Evolutionary conservation across 2,329 filamentous ascomycete species (phyloP).

Genomic region (Colletotrichum acutatum): DNA sequence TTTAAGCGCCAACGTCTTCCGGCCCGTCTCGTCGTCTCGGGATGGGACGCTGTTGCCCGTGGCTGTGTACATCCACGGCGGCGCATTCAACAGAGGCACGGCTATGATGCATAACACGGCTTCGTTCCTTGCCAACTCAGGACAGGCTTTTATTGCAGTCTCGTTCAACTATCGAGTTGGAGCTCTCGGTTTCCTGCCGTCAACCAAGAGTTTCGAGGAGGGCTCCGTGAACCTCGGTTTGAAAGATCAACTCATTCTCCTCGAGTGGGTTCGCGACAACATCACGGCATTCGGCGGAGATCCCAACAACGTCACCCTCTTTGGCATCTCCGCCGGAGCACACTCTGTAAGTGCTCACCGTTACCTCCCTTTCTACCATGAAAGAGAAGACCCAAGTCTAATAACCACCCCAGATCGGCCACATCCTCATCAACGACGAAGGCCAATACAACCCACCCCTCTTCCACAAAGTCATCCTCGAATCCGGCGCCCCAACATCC

Average conservation of each 20-base stretch:
- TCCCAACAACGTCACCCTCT: conserved; percentile 66
- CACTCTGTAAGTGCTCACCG: conserved; percentile 60
- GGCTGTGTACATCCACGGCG: conserved; percentile 72
- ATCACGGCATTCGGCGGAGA: conserved; percentile 71
- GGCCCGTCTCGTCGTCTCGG: conserved; percentile 41
- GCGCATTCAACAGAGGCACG: conserved; percentile 67
- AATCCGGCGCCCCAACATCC: conserved; percentile 67
- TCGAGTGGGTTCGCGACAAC: conserved; percentile 72
- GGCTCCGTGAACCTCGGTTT: conserved; percentile 73
- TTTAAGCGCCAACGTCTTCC: conserved; percentile 64
- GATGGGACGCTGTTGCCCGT: conserved; percentile 50
- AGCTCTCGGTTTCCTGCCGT: conserved; percentile 76
- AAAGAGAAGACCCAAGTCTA: not conserved
- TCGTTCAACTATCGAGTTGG: conserved; percentile 74
- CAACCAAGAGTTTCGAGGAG: conserved; percentile 59
- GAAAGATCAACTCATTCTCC: conserved; percentile 67
- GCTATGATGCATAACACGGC: conserved; percentile 68
- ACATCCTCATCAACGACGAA: conserved; percentile 65
- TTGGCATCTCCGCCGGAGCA: conserved; percentile 70
- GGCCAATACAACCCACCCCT: conserved; percentile 50
- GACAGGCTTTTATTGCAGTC: conserved; percentile 65
- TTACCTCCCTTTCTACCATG: not conserved
- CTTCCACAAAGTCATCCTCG: conserved; percentile 65
- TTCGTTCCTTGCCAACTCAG: conserved; percentile 68
- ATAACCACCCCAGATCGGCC: conserved; percentile 64